Evolutionary conservation across 108 stramenopile genomes (phyloP), one percentile per base, ranked within the genome.

Genomic region (Seminavis robusta): DNA sequence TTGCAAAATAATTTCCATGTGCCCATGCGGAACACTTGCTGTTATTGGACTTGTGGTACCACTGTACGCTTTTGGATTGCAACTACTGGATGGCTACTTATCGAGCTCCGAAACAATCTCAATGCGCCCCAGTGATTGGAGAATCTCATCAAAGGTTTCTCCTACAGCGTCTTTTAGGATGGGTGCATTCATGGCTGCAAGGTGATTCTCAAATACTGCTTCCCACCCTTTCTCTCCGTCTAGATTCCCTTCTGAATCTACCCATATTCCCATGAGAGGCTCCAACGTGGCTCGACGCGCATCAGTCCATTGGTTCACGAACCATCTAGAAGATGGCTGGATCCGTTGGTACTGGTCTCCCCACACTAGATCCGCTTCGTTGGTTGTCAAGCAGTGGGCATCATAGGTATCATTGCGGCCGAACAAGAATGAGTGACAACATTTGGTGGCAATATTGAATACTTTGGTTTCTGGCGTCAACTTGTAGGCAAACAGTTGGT

Each of bases 401-500:
- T 54, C 53, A 17, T 54, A 54, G 11, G 5, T 33, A 6, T 29
- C 4, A 42, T 54, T 29, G 11, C 53, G 53, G 4, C 53, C 53
- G 28, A 54, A 24, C 21, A 54, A 6, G 34, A 54, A 54, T 23
- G 53, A 34, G 34, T 54, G 33, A 16, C 53, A 54, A n/a, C 53
- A 54, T 4, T 7, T 19, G 3, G 34, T 41, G 4, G 53, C 53
- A 20, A 54, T 42, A 24, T 54, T 54, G 19, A 6, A 5, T 38
- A 54, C 53, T 33, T 23, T 4, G 4, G 39, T 23, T 15, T 37
- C 34, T 24, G n/a, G 20, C 7, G 16, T 54, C 5, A 54, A 25
- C 34, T 42, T 54, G 53, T 38, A 54, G 13, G 17, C 33, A 42
- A 21, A 42, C 5, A 54, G 53, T 30, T 4, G 15, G 4, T 54